phyloP scores from a whole-genome alignment of 1,284 basidiomycete species.

The Xerocomus amazonicus region DNA sequence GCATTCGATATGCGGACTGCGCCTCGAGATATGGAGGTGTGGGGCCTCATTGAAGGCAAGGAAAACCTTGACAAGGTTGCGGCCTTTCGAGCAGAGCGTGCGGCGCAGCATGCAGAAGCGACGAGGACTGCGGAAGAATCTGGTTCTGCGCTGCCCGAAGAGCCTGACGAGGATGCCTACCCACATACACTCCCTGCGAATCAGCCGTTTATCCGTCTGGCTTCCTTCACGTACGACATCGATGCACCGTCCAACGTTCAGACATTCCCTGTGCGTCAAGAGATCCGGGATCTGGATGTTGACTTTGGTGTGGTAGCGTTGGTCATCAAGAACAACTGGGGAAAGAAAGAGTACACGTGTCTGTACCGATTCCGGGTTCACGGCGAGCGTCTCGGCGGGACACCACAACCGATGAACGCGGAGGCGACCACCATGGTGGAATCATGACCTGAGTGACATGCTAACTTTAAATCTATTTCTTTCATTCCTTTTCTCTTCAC shows the following conservation, averaged over 20 bases:
- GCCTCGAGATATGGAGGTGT: slow-evolving; percentile 83
- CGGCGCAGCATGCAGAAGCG: slow-evolving; percentile 29
- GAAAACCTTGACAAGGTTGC: slow-evolving; percentile 64
- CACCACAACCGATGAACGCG: slow-evolving; percentile 15
- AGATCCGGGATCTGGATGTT: slow-evolving; percentile 64
- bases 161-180: slow-evolving; percentile 38
- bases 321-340: slow-evolving; percentile 83
- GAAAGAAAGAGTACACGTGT: slow-evolving; percentile 80
- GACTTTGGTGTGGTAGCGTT: slow-evolving; percentile 82
- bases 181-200: slow-evolving; percentile 52
- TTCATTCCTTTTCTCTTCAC: background rate
- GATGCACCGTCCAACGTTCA: slow-evolving; percentile 69
- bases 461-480: slow-evolving; percentile 1
- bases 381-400: slow-evolving; percentile 44
- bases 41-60: slow-evolving; percentile 78
- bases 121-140: slow-evolving; percentile 38
- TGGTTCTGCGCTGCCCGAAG: slow-evolving; percentile 36
- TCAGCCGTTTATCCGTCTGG: slow-evolving; percentile 68
- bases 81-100: slow-evolving; percentile 46
- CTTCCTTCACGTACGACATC: slow-evolving; percentile 79
- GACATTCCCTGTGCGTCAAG: slow-evolving; percentile 76
- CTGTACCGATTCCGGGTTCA: slow-evolving; percentile 85
- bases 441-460: slow-evolving; percentile 17
- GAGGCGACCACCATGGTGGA: slow-evolving; percentile 14
- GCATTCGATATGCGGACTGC: slow-evolving; percentile 78